Evolutionary conservation across 176 grass and related monocot species (phyloP), one percentile per base, ranked within the genome.

Genomic region (Rhynchospora breviuscula): DNA sequence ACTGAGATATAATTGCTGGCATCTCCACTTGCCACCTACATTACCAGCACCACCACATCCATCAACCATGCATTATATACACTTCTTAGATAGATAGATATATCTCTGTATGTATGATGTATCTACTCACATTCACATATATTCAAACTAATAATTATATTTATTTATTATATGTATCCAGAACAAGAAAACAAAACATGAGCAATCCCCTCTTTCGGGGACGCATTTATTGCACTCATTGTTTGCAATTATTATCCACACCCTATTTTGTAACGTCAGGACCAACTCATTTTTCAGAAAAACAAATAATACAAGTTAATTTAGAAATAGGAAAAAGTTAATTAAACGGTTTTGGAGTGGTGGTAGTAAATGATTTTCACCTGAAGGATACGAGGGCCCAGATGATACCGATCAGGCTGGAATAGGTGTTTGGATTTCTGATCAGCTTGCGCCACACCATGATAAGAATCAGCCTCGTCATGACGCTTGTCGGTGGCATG

Each of bases 401-500:
- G 86, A 91, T 81, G 75, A 99, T 83, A 58, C 96, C 96, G 70
- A 99, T 92, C 63, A 99, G 89, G 88, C 91, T 93, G 76, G 96
- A 99, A 83, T 99, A 99, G 73, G 91, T 95, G 91, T 99, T 99
- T 70, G 96, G 96, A 83, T 99, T 99, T 85, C 96, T 91, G 85
- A 99, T 99, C 13, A 99, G 93, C 87, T 99, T 99, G 69, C 96
- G 86, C 96, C 96, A 99, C 59, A 99, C 96, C 96, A 99, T 95
- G 93, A 99, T 99, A 7, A 99, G 91, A 69, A 99, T 99, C 21
- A 99, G 88, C 65, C 96, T 64, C 8, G 96, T 99, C 91, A 99
- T 99, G 22, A 99, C 96, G 84, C 93, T 99, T 26, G 96, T 90
- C 66, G 96, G 96, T 4, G 96, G 96, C 96, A 99, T 95, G 72